phyloP scores from a whole-genome alignment of 805 yeast genomes.

The Candida xiaguanensis region DNA sequence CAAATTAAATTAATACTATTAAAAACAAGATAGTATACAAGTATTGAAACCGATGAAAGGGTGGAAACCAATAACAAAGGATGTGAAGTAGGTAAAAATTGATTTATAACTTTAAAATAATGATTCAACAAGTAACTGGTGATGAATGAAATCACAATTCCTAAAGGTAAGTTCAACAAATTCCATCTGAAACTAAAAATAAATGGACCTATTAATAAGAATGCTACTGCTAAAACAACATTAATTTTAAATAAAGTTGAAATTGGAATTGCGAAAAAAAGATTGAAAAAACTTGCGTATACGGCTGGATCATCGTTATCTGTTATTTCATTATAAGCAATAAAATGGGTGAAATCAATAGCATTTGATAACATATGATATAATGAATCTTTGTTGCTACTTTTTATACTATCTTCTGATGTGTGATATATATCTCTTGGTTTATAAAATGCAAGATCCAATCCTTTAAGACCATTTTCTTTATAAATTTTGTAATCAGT shows the following conservation, averaged over 20 bases:
- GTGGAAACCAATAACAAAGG: constrained; percentile 31
- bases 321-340: constrained; percentile 33
- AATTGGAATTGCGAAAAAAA: constrained; percentile 53
- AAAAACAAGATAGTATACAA: constrained; percentile 55
- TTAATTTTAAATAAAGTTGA: constrained; percentile 49
- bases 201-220: constrained; percentile 47
- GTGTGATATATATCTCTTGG: constrained; percentile 88
- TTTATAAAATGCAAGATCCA: constrained; percentile 85
- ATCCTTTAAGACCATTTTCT: constrained; percentile 69
- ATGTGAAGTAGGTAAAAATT: constrained; percentile 38
- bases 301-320: constrained; percentile 44
- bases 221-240: constrained; percentile 44
- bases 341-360: constrained; percentile 50
- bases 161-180: constrained; percentile 54
- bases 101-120: constrained; percentile 18
- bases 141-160: constrained; percentile 43
- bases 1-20: constrained; percentile 36
- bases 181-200: constrained; percentile 43
- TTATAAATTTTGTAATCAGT: constrained; percentile 80
- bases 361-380: constrained; percentile 83
- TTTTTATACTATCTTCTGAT: constrained; percentile 59
- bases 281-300: constrained; percentile 62
- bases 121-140: constrained; percentile 8
- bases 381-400: constrained; percentile 62
- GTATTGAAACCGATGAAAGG: constrained; percentile 45